These are phyloP conservation scores for Schizochytrium sp. DNA, from an alignment of 108 stramenopile species.

Conservation along the genomic window DNA sequence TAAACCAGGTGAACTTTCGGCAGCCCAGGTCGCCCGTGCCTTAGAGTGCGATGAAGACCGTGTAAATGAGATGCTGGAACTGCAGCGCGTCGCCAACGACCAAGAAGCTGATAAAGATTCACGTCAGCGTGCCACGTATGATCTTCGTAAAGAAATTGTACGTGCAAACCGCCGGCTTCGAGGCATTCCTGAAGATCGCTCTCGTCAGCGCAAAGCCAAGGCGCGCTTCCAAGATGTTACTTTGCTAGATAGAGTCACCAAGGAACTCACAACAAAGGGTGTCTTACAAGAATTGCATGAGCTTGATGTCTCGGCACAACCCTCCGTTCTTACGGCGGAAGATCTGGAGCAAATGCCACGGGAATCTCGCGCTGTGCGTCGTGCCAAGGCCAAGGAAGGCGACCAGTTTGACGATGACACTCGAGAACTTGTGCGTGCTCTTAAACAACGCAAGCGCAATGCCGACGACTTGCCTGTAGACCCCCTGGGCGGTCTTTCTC, in stretches of 20 bases:
- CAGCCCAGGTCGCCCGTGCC: not conserved
- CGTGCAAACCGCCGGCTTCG: constrained; percentile 31
- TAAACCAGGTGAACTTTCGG: not conserved
- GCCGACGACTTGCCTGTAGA: not conserved
- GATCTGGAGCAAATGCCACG: not conserved
- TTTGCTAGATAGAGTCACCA: not conserved
- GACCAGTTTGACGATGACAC: constrained; percentile 6
- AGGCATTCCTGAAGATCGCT: constrained; percentile 9
- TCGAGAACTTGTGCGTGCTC: not conserved
- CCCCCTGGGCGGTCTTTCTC: not conserved
- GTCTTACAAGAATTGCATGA: not conserved
- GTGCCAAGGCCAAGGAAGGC: constrained; percentile 31
- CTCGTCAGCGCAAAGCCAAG: constrained; percentile 21
- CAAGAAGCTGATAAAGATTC: not conserved
- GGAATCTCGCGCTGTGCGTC: constrained; percentile 18
- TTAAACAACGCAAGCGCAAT: not conserved
- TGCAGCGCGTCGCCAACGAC: not conserved
- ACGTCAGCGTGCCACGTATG: not conserved
- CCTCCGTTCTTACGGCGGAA: not conserved
- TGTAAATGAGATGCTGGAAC: not conserved
- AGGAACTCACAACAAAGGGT: not conserved
- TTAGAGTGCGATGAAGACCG: not conserved
- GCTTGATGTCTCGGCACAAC: not conserved
- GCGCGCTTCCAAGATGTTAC: not conserved
- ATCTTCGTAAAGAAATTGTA: not conserved